Percentiles rank a stretch among this genome's conserved stretches.
Evolutionary conservation across 1,284 basidiomycete species (phyloP).

Genomic region (Microbotryomycetes sp.): DNA sequence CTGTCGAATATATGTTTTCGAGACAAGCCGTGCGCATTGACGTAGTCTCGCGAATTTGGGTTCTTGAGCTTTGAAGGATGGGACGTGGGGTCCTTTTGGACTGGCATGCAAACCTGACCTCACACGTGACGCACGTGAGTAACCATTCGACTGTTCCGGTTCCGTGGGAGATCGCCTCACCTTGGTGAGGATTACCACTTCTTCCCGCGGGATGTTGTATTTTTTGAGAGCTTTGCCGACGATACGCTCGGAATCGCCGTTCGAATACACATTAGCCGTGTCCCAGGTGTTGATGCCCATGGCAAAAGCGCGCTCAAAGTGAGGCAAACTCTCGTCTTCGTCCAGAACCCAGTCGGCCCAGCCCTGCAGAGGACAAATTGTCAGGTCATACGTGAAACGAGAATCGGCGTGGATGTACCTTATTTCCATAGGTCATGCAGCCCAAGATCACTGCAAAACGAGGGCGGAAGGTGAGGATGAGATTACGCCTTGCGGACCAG

Average conservation of each 20-base stretch:
- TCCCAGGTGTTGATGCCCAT: slow-evolving; percentile 54
- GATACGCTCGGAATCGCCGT: slow-evolving; percentile 63
- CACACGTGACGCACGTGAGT: no score
- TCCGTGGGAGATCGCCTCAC: no score
- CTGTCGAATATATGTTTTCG: slow-evolving; percentile 36
- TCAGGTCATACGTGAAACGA: no score
- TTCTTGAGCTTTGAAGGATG: slow-evolving; percentile 21
- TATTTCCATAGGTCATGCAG: slow-evolving; percentile 48
- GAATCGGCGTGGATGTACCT: neutral
- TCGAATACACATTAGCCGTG: slow-evolving; percentile 51
- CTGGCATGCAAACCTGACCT: slow-evolving; percentile 9
- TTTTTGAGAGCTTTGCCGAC: slow-evolving; percentile 72
- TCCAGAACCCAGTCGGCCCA: slow-evolving; percentile 49
- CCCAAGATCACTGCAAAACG: slow-evolving; percentile 47
- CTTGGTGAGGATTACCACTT: slow-evolving; percentile 72
- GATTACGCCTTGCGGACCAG: no score
- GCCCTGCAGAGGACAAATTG: no score
- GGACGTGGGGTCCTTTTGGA: slow-evolving; percentile 5
- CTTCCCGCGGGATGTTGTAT: slow-evolving; percentile 60
- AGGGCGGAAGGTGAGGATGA: no score
- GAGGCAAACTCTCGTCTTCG: slow-evolving; percentile 52
- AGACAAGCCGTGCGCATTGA: slow-evolving; percentile 36
- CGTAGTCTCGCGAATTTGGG: slow-evolving; percentile 21
- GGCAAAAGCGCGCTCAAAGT: slow-evolving; percentile 53
- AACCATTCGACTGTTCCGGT: no score